A percentile compares a stretch with the other conserved stretches of the same genome.
Conservation (phyloP, 202 grass and related monocot species). For the Musa balbisiana region DNA sequence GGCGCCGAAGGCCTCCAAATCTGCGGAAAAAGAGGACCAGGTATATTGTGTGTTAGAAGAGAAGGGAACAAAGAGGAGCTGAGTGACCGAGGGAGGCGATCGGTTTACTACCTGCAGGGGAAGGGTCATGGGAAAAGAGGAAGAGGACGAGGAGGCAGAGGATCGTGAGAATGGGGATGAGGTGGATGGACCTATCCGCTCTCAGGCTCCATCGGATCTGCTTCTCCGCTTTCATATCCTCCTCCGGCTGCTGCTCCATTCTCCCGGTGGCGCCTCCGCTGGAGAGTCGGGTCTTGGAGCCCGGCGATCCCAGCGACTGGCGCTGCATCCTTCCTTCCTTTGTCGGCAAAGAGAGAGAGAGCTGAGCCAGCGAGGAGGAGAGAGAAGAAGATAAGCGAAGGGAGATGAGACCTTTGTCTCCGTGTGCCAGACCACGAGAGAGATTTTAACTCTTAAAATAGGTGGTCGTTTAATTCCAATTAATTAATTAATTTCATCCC, state of each 20-base stretch:
- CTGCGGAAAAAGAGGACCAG: neutral
- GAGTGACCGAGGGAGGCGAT: neutral
- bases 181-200: slow-evolving; percentile 10
- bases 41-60: neutral
- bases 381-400: neutral
- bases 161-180: slow-evolving; percentile 14
- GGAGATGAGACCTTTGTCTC: neutral
- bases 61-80: neutral
- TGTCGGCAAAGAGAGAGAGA: neutral
- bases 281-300: slow-evolving; percentile 1
- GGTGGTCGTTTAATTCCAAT: too few relatives aligned
- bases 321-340: slow-evolving; percentile 7
- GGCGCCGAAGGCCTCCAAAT: slow-evolving; percentile 2
- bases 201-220: neutral
- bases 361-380: neutral
- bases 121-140: slow-evolving; percentile 17
- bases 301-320: slow-evolving; percentile 18
- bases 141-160: slow-evolving; percentile 19
- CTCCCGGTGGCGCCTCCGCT: neutral
- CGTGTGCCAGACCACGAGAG: neutral
- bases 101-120: neutral
- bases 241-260: neutral
- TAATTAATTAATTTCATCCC: too few relatives aligned
- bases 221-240: slow-evolving; percentile 1
- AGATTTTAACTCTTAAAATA: too few relatives aligned